Evolutionary conservation across 208 protist genomes (phyloP).

Genomic region (Wallacemonas rigidus): DNA sequence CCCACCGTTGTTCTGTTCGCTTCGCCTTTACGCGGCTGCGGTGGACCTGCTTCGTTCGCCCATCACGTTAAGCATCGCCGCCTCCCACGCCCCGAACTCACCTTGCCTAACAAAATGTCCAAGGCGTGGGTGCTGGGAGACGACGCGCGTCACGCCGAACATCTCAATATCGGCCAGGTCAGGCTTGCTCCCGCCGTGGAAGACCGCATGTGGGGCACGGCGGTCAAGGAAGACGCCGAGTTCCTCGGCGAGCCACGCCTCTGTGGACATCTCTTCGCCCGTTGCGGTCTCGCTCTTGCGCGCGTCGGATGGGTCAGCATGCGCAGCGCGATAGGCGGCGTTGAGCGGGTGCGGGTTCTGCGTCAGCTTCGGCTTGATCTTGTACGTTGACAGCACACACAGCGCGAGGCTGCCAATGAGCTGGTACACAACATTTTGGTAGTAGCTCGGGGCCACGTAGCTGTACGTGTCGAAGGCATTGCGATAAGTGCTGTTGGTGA

Average conservation of each 20-base stretch:
- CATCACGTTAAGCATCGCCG: slow-evolving; percentile 52
- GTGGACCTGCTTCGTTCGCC: background rate
- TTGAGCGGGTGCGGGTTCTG: slow-evolving; percentile 24
- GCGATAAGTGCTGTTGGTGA: slow-evolving; percentile 58
- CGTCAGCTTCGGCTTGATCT: slow-evolving; percentile 43
- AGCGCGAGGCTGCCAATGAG: slow-evolving; percentile 55
- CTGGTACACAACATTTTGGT: slow-evolving; percentile 60
- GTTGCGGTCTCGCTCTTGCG: background rate
- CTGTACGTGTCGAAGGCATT: slow-evolving; percentile 64
- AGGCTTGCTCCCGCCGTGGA: slow-evolving; percentile 70
- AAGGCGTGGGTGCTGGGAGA: slow-evolving; percentile 55
- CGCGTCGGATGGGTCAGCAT: background rate
- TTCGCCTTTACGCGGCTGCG: background rate
- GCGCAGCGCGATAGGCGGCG: slow-evolving; percentile 7
- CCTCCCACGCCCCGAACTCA: slow-evolving; percentile 61
- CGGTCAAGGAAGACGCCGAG: slow-evolving; percentile 44
- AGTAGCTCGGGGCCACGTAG: slow-evolving; percentile 58
- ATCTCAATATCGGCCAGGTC: slow-evolving; percentile 84
- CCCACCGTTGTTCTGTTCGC: background rate
- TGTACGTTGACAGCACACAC: slow-evolving; percentile 52
- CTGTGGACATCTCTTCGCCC: slow-evolving; percentile 18
- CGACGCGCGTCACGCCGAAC: slow-evolving; percentile 72
- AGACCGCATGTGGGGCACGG: slow-evolving; percentile 27
- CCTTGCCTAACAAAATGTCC: slow-evolving; percentile 38
- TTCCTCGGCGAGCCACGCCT: slow-evolving; percentile 52